Evolutionary conservation across 148 eudicot genomes (phyloP), one percentile per base, ranked within the genome.

Genomic region (Arbutus unedo): DNA sequence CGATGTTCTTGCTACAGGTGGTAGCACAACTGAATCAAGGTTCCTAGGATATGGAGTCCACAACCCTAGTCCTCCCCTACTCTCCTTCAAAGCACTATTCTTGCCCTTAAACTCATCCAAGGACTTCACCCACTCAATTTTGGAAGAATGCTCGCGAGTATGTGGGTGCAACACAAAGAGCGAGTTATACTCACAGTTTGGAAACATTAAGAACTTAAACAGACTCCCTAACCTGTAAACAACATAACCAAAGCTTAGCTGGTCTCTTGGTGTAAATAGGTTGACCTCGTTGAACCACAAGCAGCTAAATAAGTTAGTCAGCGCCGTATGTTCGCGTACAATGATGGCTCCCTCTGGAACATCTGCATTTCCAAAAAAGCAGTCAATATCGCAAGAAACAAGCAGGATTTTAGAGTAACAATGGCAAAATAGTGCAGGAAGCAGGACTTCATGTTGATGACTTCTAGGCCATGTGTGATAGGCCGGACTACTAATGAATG

Each of bases 241-340:
- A 6, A 94, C 97, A 72, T 92, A 97, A 23, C 99, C 99, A 80
- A 97, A 97, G 86, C 99, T 97, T 79, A 97, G 89, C 85, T 97
- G 98, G 80, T 97, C 99, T 86, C 99, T 91, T 38, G 99, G 99
- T 8, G 99, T 97, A 81, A 94, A 91, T 77, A 93, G 96, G 79
- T 97, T 83, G 59, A 97, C 99, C 91, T 97, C 99, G 31, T 94
- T 97, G 93, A 97, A 97, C 98, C 99, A 97, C 83, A 97, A 88
- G 90, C 98, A 94, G 89, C 99, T 94, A 85, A 94, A 92, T 60
- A 97, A 85, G 77, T 97, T 91, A 74, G 86, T 97, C 82, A 94
- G 44, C n/a, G 95, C 87, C 0, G 97, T 93, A 83, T 97, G 98
- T 87, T 97, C 96, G 9, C 97, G 91, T 56, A 94, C 89, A 57